Conservation (phyloP, 768 basidiomycete genomes). For the Boletus rubroflammeus region DNA sequence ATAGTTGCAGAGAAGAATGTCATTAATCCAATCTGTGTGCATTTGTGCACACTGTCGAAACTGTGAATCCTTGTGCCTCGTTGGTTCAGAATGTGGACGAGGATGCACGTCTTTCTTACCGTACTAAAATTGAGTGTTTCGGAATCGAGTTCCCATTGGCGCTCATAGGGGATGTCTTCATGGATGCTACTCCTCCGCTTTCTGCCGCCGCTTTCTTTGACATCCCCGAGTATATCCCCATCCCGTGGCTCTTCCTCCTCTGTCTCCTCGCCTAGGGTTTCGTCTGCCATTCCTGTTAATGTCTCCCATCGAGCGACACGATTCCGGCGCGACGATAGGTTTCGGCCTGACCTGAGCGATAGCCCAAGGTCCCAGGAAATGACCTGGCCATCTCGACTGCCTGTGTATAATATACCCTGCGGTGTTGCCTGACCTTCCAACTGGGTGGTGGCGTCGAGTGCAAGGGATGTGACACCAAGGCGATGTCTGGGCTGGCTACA, state of each 20-base stretch:
- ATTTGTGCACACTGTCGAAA: slow-evolving; percentile 89
- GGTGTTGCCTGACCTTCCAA: slow-evolving; percentile 64
- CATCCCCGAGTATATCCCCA: slow-evolving; percentile 77
- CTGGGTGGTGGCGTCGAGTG: slow-evolving; percentile 78
- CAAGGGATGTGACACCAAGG: slow-evolving; percentile 83
- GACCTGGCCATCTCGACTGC: slow-evolving; percentile 83
- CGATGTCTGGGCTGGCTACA: slow-evolving; percentile 72
- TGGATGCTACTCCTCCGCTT: slow-evolving; percentile 29
- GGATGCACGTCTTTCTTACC: slow-evolving; percentile 36
- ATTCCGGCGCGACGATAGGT: slow-evolving; percentile 15
- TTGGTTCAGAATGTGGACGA: slow-evolving; percentile 4
- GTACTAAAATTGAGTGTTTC: slow-evolving; percentile 45
- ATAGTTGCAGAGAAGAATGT: slow-evolving; percentile 84
- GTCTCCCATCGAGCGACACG: slow-evolving; percentile 63
- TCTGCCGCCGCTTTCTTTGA: slow-evolving; percentile 40
- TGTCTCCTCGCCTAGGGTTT: slow-evolving; percentile 58
- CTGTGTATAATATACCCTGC: slow-evolving; percentile 87
- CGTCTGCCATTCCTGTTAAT: slow-evolving; percentile 82
- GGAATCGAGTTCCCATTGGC: slow-evolving; percentile 76
- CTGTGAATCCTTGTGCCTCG: slow-evolving; percentile 42
- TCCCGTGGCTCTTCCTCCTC: slow-evolving; percentile 67
- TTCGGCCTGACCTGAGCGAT: slow-evolving; percentile 48
- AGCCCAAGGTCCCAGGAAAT: slow-evolving; percentile 85
- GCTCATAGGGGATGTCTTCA: slow-evolving; percentile 55
- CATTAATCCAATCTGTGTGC: slow-evolving; percentile 96